phyloP scores from a whole-genome alignment of 306 rosid species.

The Cucumis cinereus region DNA sequence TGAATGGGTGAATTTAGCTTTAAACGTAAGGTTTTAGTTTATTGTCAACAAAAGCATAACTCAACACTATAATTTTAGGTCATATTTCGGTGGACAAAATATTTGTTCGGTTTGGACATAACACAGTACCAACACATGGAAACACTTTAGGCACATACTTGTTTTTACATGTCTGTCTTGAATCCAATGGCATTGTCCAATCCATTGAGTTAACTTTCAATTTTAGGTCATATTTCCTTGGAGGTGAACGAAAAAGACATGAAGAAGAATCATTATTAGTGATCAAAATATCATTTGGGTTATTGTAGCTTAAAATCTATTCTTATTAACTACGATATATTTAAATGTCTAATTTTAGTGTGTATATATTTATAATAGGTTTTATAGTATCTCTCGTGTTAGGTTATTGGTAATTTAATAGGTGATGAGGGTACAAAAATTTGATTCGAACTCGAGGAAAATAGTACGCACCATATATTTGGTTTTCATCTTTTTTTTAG shows the following conservation, averaged over 20 bases:
- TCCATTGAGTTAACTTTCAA: background rate
- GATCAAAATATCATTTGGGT: background rate
- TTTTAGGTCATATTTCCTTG: background rate
- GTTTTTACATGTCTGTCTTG: background rate
- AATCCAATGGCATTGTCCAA: background rate
- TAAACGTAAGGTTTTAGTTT: no score
- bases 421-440: no score
- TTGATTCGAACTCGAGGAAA: no score
- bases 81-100: background rate
- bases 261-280: background rate
- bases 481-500: no score
- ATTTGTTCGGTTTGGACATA: background rate
- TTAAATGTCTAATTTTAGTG: no score
- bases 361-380: no score
- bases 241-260: background rate
- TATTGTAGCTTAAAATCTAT: no score
- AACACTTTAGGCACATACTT: background rate
- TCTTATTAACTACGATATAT: no score
- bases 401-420: no score
- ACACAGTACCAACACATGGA: background rate
- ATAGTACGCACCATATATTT: no score
- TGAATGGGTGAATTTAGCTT: background rate
- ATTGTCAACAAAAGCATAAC: no score
- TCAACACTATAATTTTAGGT: no score
- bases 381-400: background rate